Evolutionary conservation across 2,329 filamentous ascomycete species (phyloP).

Genomic region (Lithohypha guttulata): DNA sequence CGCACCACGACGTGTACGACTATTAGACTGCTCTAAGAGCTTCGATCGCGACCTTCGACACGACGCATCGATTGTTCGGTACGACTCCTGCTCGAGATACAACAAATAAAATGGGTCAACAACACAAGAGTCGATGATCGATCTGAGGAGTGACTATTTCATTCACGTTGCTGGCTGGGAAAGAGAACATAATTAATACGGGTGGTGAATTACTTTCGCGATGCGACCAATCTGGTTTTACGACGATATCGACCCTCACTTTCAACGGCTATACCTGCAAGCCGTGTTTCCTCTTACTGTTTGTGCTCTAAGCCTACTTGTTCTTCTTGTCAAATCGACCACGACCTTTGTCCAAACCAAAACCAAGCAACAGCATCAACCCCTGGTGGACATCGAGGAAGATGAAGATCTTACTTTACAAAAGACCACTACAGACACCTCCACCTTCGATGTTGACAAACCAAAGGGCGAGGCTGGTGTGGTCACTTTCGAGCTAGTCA

Average conservation of each 20-base stretch:
- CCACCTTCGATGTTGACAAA: conserved; percentile 58
- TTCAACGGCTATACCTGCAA: conserved; percentile 56
- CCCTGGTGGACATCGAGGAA: conserved; percentile 35
- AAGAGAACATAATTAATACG: too few species aligned
- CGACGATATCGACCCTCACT: conserved; percentile 5
- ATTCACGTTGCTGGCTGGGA: too few species aligned
- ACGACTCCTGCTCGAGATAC: too few species aligned
- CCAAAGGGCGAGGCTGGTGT: conserved; percentile 63
- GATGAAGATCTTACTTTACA: conserved; percentile 51
- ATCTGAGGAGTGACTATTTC: too few species aligned
- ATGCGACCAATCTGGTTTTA: conserved; percentile 5
- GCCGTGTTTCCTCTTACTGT: conserved; percentile 66
- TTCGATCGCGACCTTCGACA: too few species aligned
- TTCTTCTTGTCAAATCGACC: conserved; percentile 35
- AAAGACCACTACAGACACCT: conserved; percentile 42
- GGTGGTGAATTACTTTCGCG: too few species aligned
- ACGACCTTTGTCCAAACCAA: neutral
- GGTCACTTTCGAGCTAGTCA: conserved; percentile 62
- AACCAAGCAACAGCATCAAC: conserved; percentile 17
- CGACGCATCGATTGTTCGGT: too few species aligned
- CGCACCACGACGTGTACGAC: too few species aligned
- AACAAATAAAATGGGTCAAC: too few species aligned
- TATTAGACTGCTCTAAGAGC: too few species aligned
- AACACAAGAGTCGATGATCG: too few species aligned
- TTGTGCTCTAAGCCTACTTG: conserved; percentile 58